phyloP scores from a whole-genome alignment of 2,329 filamentous ascomycete genomes.

The Zasmidium citrigriseum region DNA sequence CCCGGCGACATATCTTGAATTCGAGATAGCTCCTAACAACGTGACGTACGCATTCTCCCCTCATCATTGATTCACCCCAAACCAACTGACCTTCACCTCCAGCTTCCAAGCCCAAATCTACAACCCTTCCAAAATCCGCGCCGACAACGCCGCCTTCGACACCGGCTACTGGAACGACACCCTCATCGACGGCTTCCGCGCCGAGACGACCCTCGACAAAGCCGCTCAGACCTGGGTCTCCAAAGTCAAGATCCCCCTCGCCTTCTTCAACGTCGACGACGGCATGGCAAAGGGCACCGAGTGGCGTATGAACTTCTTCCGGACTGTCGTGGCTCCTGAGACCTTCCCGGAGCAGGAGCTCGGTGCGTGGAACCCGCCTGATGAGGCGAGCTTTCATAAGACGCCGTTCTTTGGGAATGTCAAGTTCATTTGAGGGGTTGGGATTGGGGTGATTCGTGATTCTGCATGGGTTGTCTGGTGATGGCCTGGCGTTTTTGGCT shows the following conservation, averaged over 20 bases:
- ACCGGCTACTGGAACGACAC: slow-evolving; percentile 8
- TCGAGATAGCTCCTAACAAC: slow-evolving; percentile 19
- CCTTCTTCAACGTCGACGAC: slow-evolving; percentile 16
- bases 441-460: neutral
- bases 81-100: neutral
- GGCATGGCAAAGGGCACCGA: slow-evolving; percentile 14
- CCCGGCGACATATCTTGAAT: slow-evolving; percentile 18
- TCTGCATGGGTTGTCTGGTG: neutral
- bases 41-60: neutral
- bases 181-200: slow-evolving; percentile 7
- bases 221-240: slow-evolving; percentile 7
- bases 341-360: slow-evolving; percentile 13
- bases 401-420: slow-evolving; percentile 18
- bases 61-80: too few relatives aligned
- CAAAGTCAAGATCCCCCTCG: slow-evolving; percentile 13
- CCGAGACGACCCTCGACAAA: slow-evolving; percentile 9
- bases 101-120: slow-evolving; percentile 20
- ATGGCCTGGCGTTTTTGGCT: neutral
- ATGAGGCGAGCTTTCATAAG: slow-evolving; percentile 16
- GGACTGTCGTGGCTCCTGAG: slow-evolving; percentile 12
- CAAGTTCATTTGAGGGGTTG: slow-evolving; percentile 11
- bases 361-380: slow-evolving; percentile 14
- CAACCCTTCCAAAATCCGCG: slow-evolving; percentile 13
- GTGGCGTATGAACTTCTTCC: slow-evolving; percentile 24
- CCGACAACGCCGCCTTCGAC: slow-evolving; percentile 10